Conservation (phyloP, 768 basidiomycete genomes). For the Porpolomopsis calyptriformis region DNA sequence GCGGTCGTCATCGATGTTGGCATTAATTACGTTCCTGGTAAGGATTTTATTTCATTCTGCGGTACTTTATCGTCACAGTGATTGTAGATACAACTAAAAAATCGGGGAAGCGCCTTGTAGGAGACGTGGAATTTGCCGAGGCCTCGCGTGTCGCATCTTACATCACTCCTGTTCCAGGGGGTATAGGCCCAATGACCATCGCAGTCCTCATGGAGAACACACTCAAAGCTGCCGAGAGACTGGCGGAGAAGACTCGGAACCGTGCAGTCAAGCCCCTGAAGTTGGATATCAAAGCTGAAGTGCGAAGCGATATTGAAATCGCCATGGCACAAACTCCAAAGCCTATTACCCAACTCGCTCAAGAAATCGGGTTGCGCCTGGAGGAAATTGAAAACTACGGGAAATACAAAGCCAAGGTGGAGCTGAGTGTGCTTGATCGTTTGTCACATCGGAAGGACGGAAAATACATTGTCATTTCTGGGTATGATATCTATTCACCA, state of each 20-base stretch:
- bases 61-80: slow-evolving; percentile 1
- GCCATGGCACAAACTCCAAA: slow-evolving; percentile 93
- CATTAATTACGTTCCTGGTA: slow-evolving; percentile 90
- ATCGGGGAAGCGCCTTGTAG: slow-evolving; percentile 89
- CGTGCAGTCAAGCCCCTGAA: slow-evolving; percentile 70
- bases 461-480: slow-evolving; percentile 94
- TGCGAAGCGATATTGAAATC: slow-evolving; percentile 95
- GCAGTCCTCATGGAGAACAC: slow-evolving; percentile 98
- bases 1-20: slow-evolving; percentile 96
- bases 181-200: slow-evolving; percentile 99
- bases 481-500: slow-evolving; percentile 34
- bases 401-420: slow-evolving; percentile 95
- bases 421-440: slow-evolving; percentile 77
- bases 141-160: slow-evolving; percentile 72
- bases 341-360: slow-evolving; percentile 70
- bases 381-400: slow-evolving; percentile 92
- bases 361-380: slow-evolving; percentile 77
- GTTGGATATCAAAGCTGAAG: slow-evolving; percentile 70
- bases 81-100: slow-evolving; percentile 75
- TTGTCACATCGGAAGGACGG: slow-evolving; percentile 79
- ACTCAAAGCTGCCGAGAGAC: slow-evolving; percentile 68
- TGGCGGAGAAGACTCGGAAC: slow-evolving; percentile 57
- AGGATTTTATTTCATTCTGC: slow-evolving; percentile 6
- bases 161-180: slow-evolving; percentile 97
- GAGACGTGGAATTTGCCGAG: slow-evolving; percentile 82